Base-by-base conservation (phyloP, 2,329 filamentous ascomycete genomes). In the Pseudocercospora musae region DNA sequence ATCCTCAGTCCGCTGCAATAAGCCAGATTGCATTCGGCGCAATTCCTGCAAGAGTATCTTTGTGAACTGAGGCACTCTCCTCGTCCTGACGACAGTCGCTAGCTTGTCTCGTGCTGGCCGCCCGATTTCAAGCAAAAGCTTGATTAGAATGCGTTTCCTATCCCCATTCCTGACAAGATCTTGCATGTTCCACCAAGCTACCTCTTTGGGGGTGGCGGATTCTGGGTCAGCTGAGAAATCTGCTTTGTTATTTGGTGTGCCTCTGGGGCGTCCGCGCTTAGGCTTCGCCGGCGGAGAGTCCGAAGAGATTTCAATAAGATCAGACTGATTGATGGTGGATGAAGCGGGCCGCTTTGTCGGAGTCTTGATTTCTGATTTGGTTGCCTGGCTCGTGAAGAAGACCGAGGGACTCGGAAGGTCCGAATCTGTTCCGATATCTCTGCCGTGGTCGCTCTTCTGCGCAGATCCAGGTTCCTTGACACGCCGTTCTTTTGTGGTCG, bases 101-200 rank as follows among this genome's bases (percentile, higher is more conserved):
- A 64, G 18, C 23, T 57, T 46, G 3, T 44, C 37, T 25, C 53
- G 23, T 62, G 66, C 25, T 46, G 46, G 10, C 66, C 48, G 7
- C 1, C 66, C 68, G 13, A 62, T 70, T 10, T 76, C 71, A 7
- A 67, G 62, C 0, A 83, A 68, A 1, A 78, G 64, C 57, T 80
- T 79, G 54, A 81, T 77, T 21, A 83, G 65, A 1, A 81, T 69
- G 5, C 79, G 75, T 42, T 78, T 76, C 10, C 80, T 73, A 63
- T 84, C 67, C 11, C 21, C 7, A 15, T 53, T 42, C 11, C 25
- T 29, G 23, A 63, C 27, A 18, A 69, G 64, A 18, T 65, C 60
- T 3, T 60, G 50, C 23, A 67, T 25, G 31, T 64, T 42, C 65
- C 65, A 69, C 9, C 56, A 57, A 1, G 56, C 62, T 21, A 69